Conservation (phyloP, 495 filamentous ascomycete species). For the Neurospora sp. region DNA sequence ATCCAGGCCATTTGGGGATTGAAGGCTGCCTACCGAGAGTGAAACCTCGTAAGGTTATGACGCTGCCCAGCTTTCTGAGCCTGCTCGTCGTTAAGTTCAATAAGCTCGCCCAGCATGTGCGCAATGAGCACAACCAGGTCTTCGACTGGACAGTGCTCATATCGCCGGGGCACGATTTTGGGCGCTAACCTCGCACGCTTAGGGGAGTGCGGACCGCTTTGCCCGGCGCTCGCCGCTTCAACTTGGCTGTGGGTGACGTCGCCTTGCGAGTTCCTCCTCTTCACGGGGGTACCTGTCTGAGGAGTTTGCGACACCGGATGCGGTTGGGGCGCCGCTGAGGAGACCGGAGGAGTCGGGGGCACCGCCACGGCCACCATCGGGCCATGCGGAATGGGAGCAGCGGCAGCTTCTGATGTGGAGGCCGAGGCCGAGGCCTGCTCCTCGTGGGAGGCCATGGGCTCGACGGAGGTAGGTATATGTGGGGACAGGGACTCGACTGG, state of each 20-base stretch:
- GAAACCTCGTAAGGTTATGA: slow-evolving; percentile 68
- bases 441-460: slow-evolving; percentile 16
- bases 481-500: slow-evolving; percentile 18
- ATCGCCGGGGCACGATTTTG: slow-evolving; percentile 65
- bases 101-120: slow-evolving; percentile 90
- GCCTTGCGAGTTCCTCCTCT: slow-evolving; percentile 38
- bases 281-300: slow-evolving; percentile 31
- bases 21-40: slow-evolving; percentile 60
- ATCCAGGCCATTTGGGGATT: neutral
- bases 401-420: slow-evolving; percentile 4
- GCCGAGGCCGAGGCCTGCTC: slow-evolving; percentile 7
- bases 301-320: slow-evolving; percentile 25
- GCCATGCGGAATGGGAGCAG: neutral
- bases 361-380: neutral
- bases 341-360: neutral
- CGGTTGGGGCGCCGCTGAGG: slow-evolving; percentile 15
- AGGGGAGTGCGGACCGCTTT: slow-evolving; percentile 31
- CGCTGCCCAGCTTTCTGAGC: slow-evolving; percentile 65
- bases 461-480: neutral
- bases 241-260: slow-evolving; percentile 33
- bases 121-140: slow-evolving; percentile 85
- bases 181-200: slow-evolving; percentile 40
- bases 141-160: slow-evolving; percentile 68
- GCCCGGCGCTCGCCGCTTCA: slow-evolving; percentile 9
- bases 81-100: slow-evolving; percentile 83